phyloP scores from a whole-genome alignment of 441 rosid species.

The Jatropha podagrica region DNA sequence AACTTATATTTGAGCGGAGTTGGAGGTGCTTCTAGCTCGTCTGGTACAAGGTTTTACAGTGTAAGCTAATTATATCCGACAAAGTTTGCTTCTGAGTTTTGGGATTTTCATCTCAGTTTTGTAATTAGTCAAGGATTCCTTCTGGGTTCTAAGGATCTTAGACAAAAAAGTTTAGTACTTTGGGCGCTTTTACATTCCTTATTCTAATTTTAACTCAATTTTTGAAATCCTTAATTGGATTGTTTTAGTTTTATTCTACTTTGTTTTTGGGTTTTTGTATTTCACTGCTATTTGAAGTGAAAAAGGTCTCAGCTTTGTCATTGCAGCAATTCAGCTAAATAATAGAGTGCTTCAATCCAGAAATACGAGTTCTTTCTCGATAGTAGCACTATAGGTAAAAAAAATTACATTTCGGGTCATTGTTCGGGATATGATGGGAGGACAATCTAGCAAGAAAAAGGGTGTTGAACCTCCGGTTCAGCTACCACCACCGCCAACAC shows the following conservation, averaged over 20 bases:
- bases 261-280: background rate
- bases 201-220: background rate
- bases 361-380: background rate
- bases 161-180: background rate
- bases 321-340: background rate
- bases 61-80: constrained; percentile 12
- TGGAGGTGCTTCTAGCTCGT: constrained; percentile 16
- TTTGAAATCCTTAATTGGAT: background rate
- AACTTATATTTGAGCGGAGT: constrained; percentile 1
- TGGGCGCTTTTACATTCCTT: background rate
- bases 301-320: constrained; percentile 7
- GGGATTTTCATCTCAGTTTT: constrained; percentile 13
- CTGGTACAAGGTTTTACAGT: background rate
- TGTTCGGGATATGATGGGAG: constrained; percentile 49
- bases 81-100: background rate
- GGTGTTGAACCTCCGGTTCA: constrained; percentile 18
- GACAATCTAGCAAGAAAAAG: constrained; percentile 37
- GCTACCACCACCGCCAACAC: constrained; percentile 25
- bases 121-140: background rate
- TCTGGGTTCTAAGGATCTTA: constrained; percentile 13
- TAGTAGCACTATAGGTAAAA: background rate
- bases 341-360: background rate
- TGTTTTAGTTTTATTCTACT: background rate
- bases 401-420: background rate
- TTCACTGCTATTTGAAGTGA: background rate